These are phyloP conservation scores for Stagonosporopsis rhizophila DNA, from an alignment of 2,329 filamentous ascomycete species.

Conservation along the genomic window DNA sequence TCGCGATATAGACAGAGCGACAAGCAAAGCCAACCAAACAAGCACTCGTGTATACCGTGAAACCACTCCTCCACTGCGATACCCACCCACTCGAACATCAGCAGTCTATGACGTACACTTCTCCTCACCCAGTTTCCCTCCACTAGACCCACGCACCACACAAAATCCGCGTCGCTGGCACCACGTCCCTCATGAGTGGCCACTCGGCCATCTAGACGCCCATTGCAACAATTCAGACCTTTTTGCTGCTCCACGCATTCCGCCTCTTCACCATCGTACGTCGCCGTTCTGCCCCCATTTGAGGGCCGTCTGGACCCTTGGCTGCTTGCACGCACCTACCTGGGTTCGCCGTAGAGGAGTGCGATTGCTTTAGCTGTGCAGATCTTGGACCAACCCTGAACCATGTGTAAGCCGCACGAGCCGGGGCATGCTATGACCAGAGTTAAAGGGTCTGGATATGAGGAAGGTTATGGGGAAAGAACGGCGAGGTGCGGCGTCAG, in stretches of 20 bases:
- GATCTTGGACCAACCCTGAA: background rate
- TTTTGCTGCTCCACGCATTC: background rate
- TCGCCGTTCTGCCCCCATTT: background rate
- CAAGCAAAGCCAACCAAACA: too few species aligned
- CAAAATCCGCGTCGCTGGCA: background rate
- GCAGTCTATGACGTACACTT: background rate
- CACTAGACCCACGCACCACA: background rate
- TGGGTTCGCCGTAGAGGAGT: background rate
- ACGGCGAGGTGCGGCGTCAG: conserved; percentile 10
- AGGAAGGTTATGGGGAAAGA: background rate
- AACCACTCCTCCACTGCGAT: background rate
- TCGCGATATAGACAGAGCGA: too few species aligned
- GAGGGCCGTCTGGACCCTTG: background rate
- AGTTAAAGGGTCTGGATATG: background rate
- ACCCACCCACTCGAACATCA: background rate
- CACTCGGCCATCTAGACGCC: background rate
- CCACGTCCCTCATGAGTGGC: background rate
- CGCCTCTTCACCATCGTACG: background rate
- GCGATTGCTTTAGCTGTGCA: background rate
- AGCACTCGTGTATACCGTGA: background rate
- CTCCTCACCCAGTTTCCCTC: background rate
- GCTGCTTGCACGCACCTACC: background rate
- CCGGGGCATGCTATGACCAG: background rate
- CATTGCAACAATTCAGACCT: background rate
- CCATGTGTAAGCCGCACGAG: background rate